A percentile compares a stretch with the other conserved stretches of the same genome.
phyloP scores from a whole-genome alignment of 345 rosid genomes.

The Syzygium grande region DNA sequence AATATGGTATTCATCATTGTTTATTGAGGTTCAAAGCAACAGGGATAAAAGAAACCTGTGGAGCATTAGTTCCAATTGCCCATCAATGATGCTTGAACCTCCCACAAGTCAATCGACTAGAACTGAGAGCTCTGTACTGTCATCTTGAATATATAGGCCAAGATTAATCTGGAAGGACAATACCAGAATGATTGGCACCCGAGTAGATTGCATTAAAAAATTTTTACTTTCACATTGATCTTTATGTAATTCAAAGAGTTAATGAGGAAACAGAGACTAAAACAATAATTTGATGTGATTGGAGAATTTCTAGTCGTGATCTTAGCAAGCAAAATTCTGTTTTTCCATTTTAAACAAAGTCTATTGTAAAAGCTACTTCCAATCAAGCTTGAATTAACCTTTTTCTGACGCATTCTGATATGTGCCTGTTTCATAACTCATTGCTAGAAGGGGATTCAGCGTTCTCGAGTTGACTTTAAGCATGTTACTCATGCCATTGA shows the following conservation, averaged over 20 bases:
- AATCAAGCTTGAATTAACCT: neutral
- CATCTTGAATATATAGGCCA: slow-evolving; percentile 74
- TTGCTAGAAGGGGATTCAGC: neutral
- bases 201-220: neutral
- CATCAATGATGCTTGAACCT: slow-evolving; percentile 81
- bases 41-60: slow-evolving; percentile 46
- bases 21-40: neutral
- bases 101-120: slow-evolving; percentile 84
- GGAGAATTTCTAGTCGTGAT: neutral
- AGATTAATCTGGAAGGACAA: slow-evolving; percentile 60
- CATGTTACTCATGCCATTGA: neutral
- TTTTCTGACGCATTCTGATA: neutral
- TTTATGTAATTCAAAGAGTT: neutral
- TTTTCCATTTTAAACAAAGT: neutral
- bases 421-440: neutral
- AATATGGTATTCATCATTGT: neutral
- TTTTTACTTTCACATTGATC: neutral
- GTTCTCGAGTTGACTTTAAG: neutral
- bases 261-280: neutral
- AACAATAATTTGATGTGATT: neutral
- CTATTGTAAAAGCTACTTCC: neutral
- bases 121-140: slow-evolving; percentile 64
- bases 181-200: neutral
- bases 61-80: slow-evolving; percentile 91
- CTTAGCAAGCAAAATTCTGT: neutral